These are phyloP conservation scores for Aspergillus bertholletiae DNA, from an alignment of 495 filamentous ascomycete genomes.

Conservation along the genomic window DNA sequence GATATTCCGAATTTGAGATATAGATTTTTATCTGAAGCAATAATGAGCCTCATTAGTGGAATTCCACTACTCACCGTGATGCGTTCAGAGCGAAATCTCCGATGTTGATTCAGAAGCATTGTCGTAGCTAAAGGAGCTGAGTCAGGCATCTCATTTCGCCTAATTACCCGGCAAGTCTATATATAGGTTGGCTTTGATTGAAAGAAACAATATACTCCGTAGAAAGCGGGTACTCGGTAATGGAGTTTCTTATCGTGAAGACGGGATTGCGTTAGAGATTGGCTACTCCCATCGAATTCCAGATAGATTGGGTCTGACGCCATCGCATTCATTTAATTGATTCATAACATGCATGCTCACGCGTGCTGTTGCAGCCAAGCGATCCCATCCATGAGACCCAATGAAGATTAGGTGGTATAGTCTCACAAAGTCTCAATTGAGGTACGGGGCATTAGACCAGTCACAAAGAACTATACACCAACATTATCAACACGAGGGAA, in stretches of 20 bases:
- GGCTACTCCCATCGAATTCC: neutral
- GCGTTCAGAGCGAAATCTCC: neutral
- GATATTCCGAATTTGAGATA: too few species aligned
- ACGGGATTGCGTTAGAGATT: neutral
- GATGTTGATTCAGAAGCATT: neutral
- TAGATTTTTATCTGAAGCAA: neutral
- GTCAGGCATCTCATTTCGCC: neutral
- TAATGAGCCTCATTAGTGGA: neutral
- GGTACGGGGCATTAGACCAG: neutral
- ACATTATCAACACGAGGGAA: neutral
- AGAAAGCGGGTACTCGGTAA: neutral
- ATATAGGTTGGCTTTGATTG: neutral
- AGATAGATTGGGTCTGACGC: neutral
- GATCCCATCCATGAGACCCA: neutral
- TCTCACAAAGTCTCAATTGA: neutral
- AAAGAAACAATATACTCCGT: neutral
- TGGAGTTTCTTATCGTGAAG: neutral
- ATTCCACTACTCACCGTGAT: neutral
- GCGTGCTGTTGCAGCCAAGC: conserved; percentile 10
- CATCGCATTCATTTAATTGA: neutral
- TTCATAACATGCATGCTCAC: conserved; percentile 13
- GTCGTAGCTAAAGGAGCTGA: neutral
- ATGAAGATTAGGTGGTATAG: neutral
- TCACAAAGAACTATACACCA: neutral
- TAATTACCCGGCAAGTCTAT: neutral